A percentile compares a stretch with the other conserved stretches of the same genome.
These are phyloP conservation scores for Violaceomyces palustris DNA, from an alignment of 1,284 basidiomycete genomes.

Conservation along the genomic window DNA sequence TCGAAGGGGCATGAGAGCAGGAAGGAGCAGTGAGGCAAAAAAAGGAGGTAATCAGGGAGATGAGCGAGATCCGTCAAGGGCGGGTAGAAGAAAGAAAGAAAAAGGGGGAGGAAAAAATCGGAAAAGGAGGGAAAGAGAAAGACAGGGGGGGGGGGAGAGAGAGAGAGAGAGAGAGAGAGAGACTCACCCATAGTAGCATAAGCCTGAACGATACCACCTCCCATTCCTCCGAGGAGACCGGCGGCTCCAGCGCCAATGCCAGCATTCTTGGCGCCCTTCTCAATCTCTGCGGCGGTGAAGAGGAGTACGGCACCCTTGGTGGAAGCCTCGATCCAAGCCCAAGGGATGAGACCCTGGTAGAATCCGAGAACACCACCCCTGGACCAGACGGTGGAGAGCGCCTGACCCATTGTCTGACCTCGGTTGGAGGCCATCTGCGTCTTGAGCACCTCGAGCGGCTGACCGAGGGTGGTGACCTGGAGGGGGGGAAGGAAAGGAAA, in stretches of 20 bases:
- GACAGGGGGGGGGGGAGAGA: not conserved
- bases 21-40: too few species aligned
- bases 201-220: constrained; percentile 93
- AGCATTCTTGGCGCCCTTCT: constrained; percentile 64
- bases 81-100: too few species aligned
- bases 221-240: constrained; percentile 92
- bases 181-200: constrained; percentile 96
- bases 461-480: constrained; percentile 89
- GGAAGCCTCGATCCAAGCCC: constrained; percentile 99
- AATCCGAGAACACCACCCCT: constrained; percentile 85
- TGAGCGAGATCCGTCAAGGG: too few species aligned
- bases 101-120: too few species aligned
- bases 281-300: constrained; percentile 92
- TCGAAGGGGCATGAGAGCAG: not conserved
- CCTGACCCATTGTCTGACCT: constrained; percentile 81
- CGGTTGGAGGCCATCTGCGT: constrained; percentile 59
- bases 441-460: constrained; percentile 96
- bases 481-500: constrained; percentile 21
- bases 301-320: constrained; percentile 95
- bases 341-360: constrained; percentile 98
- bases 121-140: not conserved
- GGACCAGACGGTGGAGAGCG: constrained; percentile 79
- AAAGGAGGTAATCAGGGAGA: too few species aligned
- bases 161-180: not conserved
- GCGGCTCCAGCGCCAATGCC: constrained; percentile 75